A percentile compares a stretch with the other conserved stretches of the same genome.
These are phyloP conservation scores for Cladosporium sp. DNA, from an alignment of 2,329 filamentous ascomycete genomes.

Conservation along the genomic window DNA sequence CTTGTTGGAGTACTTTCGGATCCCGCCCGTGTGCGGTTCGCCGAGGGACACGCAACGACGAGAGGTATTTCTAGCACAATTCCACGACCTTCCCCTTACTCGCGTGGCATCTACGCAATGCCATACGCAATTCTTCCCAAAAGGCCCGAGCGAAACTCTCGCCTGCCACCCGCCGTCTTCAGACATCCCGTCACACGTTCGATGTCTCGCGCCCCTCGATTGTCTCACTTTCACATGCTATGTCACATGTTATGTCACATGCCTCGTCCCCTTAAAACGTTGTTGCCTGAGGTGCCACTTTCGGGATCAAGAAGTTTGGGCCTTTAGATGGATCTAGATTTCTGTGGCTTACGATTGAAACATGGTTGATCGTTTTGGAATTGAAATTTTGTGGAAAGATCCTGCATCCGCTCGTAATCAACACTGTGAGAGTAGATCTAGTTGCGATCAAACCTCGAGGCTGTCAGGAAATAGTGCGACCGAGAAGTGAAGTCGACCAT, in stretches of 20 bases:
- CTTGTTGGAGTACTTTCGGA: not conserved
- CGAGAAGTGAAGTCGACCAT: not conserved
- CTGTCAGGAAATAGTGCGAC: not conserved
- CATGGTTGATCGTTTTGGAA: not conserved
- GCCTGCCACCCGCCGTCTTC: conserved; percentile 13
- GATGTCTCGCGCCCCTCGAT: conserved; percentile 10
- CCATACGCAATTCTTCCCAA: conserved; percentile 2
- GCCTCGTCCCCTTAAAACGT: not conserved
- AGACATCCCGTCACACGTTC: conserved; percentile 15
- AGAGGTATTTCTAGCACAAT: not conserved
- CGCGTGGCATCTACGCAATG: conserved; percentile 9
- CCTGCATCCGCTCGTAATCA: not conserved
- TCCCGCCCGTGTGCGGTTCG: not conserved
- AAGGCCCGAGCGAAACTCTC: conserved; percentile 18
- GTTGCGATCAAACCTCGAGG: not conserved
- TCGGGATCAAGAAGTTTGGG: not conserved
- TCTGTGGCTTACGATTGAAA: not conserved
- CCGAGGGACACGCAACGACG: not conserved
- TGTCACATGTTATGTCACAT: conserved; percentile 14
- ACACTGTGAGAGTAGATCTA: not conserved
- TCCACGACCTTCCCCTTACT: not conserved
- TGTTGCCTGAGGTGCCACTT: not conserved
- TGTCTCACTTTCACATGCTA: conserved; percentile 2
- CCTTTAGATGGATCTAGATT: not conserved
- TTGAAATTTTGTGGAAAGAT: not conserved